Base-by-base conservation (phyloP, 2,329 filamentous ascomycete genomes). In the Monilinia laxa region DNA sequence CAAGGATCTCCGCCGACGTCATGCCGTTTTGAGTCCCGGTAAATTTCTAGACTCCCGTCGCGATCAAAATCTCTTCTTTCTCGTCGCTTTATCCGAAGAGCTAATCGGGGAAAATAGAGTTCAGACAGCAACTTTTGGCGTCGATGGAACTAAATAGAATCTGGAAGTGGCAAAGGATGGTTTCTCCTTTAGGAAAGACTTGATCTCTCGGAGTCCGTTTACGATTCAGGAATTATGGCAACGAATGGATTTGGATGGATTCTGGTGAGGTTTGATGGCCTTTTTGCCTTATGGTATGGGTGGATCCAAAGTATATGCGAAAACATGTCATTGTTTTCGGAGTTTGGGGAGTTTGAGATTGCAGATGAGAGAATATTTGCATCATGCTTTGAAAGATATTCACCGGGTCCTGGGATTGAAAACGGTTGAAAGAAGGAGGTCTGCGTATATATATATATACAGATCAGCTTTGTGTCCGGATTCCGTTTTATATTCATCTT, bases 381-480 rank as follows among this genome's bases (percentile, higher is more conserved):
- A 60, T 60, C 9, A 12, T 60, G 45, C 0, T 2, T n/a, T 35
- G n/a, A n/a, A 49, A 60, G 5, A 60, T 51, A 25, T 38, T 60
- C 58, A 20, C 45, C 25, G 58, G 45, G 58, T 51, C 45, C 45
- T 6, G 28, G 28, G 58, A n/a, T 25, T n/a, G 58, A 51, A 25
- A 31, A 14, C 28, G 20, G 25, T 31, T 51, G 38, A 40, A 1
- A 20, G 23, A 5, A 1, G 28, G 23, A 5, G 45, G 12, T 51
- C n/a, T 35, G 47, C 20, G 45, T 60, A 60, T 60, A 60, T 60
- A 60, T 60, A n/a, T n/a, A 60, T n/a, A 60, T 60, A 42, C 12
- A 42, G 4, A 42, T 42, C 14, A 51, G 45, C 14, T 16, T 35
- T 18, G 20, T 4, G 9, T 23, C 35, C 25, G 23, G 12, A 6